A percentile compares a stretch with the other conserved stretches of the same genome.
Evolutionary conservation across 2,329 filamentous ascomycete species (phyloP).

Genomic region (Ceratocystis eucalypticola): DNA sequence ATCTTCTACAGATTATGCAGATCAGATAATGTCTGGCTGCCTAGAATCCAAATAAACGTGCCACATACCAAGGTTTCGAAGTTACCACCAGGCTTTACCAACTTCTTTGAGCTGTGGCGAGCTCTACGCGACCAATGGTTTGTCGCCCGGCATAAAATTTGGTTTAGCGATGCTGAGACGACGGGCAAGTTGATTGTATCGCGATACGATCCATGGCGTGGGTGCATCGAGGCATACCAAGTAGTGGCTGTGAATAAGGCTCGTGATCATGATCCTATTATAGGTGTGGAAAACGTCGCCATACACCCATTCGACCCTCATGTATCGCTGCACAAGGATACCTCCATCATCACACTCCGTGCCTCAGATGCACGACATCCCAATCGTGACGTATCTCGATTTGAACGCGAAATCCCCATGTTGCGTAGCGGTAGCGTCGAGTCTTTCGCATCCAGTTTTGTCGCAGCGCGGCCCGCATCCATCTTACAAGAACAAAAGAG

Average conservation of each 20-base stretch:
- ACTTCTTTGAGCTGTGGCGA: constrained; percentile 10
- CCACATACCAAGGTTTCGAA: constrained; percentile 40
- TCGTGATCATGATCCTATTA: neutral
- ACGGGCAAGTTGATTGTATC: constrained; percentile 62
- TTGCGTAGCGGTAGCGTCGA: constrained; percentile 32
- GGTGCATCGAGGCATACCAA: constrained; percentile 68
- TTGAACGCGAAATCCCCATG: constrained; percentile 42
- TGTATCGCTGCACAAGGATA: constrained; percentile 59
- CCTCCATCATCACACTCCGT: constrained; percentile 42
- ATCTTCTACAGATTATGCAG: constrained; percentile 44
- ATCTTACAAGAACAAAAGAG: constrained; percentile 25
- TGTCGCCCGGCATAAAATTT: constrained; percentile 62
- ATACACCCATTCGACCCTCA: constrained; percentile 57
- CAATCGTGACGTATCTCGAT: constrained; percentile 21
- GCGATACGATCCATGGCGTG: constrained; percentile 60
- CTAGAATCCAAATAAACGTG: constrained; percentile 54
- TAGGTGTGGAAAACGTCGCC: constrained; percentile 29
- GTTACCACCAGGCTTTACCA: constrained; percentile 24
- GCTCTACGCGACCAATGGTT: constrained; percentile 52
- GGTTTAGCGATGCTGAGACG: constrained; percentile 66
- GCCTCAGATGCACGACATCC: constrained; percentile 32
- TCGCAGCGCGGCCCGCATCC: constrained; percentile 43
- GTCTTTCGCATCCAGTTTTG: constrained; percentile 51
- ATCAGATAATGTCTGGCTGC: constrained; percentile 59
- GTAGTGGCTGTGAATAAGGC: constrained; percentile 48